A percentile compares a stretch with the other conserved stretches of the same genome.
Evolutionary conservation across 2,329 filamentous ascomycete genomes (phyloP).

Genomic region (Daldinia eschscholtzii): DNA sequence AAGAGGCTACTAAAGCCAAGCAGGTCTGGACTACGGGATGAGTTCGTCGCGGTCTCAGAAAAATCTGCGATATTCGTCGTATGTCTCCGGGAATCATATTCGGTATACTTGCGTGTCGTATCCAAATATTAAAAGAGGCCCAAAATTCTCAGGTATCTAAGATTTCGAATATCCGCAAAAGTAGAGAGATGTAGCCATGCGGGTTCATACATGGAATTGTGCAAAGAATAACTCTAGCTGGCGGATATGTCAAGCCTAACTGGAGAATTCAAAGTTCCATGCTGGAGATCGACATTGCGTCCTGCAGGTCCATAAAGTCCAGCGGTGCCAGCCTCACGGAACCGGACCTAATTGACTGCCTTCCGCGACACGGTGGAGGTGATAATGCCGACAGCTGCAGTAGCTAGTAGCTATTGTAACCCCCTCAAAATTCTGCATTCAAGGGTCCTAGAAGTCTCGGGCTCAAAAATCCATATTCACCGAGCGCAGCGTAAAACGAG

Average conservation of each 20-base stretch:
- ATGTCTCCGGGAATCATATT: not conserved
- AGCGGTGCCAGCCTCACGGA: conserved; percentile 30
- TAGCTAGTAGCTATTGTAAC: conserved; percentile 14
- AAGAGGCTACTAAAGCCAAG: conserved; percentile 2
- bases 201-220: conserved; percentile 1
- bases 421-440: conserved; percentile 26
- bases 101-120: not conserved
- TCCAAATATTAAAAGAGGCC: not conserved
- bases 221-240: conserved; percentile 5
- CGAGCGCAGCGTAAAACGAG: conserved; percentile 13
- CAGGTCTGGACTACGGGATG: not conserved
- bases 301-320: conserved; percentile 29
- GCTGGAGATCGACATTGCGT: conserved; percentile 31
- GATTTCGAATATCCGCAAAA: not conserved
- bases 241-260: not conserved
- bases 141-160: not conserved
- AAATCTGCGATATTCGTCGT: not conserved
- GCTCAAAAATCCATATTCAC: conserved; percentile 24
- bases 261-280: conserved; percentile 20
- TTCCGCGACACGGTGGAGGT: conserved; percentile 8
- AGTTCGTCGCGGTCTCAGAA: not conserved
- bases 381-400: conserved; percentile 23
- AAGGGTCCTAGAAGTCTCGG: conserved; percentile 38
- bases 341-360: conserved; percentile 27
- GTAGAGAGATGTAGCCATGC: not conserved